phyloP scores from a whole-genome alignment of 257 asterid species.

The Thymus quinquecostatus region DNA sequence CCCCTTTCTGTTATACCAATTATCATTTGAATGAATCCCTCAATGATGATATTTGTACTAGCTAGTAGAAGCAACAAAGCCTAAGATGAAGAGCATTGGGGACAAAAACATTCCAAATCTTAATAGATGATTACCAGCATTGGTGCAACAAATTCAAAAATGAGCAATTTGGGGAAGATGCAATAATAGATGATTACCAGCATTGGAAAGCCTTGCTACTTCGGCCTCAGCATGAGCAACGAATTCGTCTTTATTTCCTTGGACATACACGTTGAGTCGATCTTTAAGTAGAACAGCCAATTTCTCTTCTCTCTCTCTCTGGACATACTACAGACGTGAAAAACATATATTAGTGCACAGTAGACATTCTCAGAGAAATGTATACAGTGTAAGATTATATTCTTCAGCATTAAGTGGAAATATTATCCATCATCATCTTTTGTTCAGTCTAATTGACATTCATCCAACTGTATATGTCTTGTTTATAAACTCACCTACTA shows the following conservation, averaged over 20 bases:
- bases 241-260: slow-evolving; percentile 89
- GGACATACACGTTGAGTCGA: slow-evolving; percentile 81
- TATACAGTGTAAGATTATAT: background rate
- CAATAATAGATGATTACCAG: slow-evolving; percentile 53
- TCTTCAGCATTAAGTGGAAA: background rate
- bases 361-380: background rate
- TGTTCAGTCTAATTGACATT: background rate
- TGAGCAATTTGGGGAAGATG: slow-evolving; percentile 4
- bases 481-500: background rate
- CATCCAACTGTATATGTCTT: background rate
- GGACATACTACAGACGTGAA: slow-evolving; percentile 61
- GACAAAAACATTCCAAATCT: background rate
- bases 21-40: no score
- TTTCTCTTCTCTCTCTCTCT: slow-evolving; percentile 96
- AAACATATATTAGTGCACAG: slow-evolving; percentile 11
- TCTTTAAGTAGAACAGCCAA: slow-evolving; percentile 74
- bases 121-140: background rate
- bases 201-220: slow-evolving; percentile 82
- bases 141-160: slow-evolving; percentile 1
- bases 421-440: background rate
- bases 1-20: no score
- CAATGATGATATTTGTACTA: no score
- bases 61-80: no score
- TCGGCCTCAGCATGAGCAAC: slow-evolving; percentile 77
- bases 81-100: no score